Percentiles rank a stretch among this genome's conserved stretches.
Conservation (phyloP, 768 basidiomycete species). For the Leccinum obscurum region DNA sequence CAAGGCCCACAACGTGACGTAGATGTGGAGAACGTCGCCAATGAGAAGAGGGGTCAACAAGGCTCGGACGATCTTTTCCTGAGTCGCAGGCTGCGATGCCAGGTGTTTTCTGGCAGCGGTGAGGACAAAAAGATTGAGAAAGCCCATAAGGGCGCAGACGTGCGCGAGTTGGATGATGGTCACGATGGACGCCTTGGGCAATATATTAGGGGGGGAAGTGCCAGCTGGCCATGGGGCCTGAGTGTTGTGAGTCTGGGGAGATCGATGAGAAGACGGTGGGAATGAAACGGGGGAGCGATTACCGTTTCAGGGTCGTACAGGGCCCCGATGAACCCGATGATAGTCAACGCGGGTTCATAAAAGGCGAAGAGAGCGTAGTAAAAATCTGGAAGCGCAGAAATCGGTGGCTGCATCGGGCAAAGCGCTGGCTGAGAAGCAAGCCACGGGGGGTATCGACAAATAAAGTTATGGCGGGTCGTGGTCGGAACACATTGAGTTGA, state of each 20-base stretch:
- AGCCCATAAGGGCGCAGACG: conserved; percentile 71
- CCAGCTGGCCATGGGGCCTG: conserved; percentile 72
- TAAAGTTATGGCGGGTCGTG: neutral
- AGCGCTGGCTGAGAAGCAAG: conserved; percentile 3
- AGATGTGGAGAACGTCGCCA: conserved; percentile 67
- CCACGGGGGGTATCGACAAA: neutral
- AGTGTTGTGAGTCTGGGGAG: conserved; percentile 60
- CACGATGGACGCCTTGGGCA: conserved; percentile 65
- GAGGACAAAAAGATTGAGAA: conserved; percentile 69
- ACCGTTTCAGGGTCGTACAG: conserved; percentile 64
- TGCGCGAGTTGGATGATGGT: conserved; percentile 76
- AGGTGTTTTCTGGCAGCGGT: conserved; percentile 61
- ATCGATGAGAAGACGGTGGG: conserved; percentile 1
- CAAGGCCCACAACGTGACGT: conserved; percentile 70
- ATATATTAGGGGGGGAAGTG: conserved; percentile 43
- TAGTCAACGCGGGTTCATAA: conserved; percentile 70
- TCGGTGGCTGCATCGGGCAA: conserved; percentile 39
- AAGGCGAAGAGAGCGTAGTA: conserved; percentile 75
- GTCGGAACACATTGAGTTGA: conserved; percentile 1
- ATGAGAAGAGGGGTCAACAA: conserved; percentile 67
- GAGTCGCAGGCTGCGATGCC: conserved; percentile 54
- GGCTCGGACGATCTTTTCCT: conserved; percentile 69
- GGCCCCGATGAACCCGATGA: conserved; percentile 65
- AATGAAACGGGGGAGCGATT: conserved; percentile 22
- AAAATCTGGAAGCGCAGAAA: conserved; percentile 67